Conservation (phyloP, 106 monocot genomes). For the Dactylorhiza incarnata region DNA sequence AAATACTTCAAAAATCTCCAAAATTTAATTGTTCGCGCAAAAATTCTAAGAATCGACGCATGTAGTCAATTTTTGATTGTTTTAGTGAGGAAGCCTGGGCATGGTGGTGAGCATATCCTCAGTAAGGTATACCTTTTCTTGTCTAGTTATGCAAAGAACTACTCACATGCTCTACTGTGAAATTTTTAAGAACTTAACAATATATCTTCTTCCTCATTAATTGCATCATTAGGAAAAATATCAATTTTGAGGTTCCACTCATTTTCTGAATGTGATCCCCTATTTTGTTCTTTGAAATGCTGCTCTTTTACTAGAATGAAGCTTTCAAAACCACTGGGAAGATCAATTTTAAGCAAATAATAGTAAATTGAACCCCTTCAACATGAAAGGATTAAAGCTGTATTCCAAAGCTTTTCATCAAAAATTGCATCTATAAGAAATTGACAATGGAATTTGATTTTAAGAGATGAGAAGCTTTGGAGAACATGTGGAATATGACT, state of each 20-base stretch:
- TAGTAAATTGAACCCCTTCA: no score
- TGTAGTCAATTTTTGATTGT: constrained; percentile 44
- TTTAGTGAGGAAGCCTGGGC: constrained; percentile 1
- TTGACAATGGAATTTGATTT: no score
- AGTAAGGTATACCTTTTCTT: constrained; percentile 41
- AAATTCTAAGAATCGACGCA: constrained; percentile 70
- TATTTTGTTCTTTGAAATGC: neutral
- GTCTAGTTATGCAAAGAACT: neutral
- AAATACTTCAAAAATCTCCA: no score
- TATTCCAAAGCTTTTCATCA: no score
- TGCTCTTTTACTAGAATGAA: neutral
- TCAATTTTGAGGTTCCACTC: constrained; percentile 65
- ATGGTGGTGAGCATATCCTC: constrained; percentile 46
- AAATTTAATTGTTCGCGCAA: no score
- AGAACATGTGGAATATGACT: no score
- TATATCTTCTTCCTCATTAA: neutral
- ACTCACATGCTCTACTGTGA: neutral
- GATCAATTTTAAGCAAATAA: no score
- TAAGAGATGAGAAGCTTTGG: no score
- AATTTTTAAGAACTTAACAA: neutral
- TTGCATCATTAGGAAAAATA: constrained; percentile 84
- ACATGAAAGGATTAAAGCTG: no score
- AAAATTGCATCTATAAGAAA: no score
- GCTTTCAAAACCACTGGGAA: no score
- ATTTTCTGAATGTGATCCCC: neutral